These are phyloP conservation scores for Alternaria alternata DNA, from an alignment of 2,329 filamentous ascomycete genomes.

Conservation along the genomic window DNA sequence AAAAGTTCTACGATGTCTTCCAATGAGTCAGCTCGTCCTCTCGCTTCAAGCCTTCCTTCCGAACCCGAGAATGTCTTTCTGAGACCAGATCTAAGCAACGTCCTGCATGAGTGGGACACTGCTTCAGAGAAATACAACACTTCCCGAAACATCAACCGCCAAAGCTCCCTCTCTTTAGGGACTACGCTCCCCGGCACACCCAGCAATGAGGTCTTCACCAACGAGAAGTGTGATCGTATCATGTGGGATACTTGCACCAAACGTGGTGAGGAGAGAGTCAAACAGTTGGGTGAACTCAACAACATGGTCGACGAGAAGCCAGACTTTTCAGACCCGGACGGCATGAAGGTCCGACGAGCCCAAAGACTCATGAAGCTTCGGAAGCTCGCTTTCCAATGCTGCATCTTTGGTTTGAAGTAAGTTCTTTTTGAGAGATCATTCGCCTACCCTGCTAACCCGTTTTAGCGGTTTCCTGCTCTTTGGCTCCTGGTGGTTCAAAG, in stretches of 20 bases:
- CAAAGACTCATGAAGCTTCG: conserved; percentile 8
- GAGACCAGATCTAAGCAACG: background rate
- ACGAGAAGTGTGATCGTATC: background rate
- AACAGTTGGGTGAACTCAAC: conserved; percentile 8
- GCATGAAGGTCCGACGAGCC: conserved; percentile 5
- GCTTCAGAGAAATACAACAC: background rate
- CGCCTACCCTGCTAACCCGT: background rate
- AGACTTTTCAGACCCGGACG: conserved; percentile 11
- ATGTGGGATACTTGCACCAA: conserved; percentile 1
- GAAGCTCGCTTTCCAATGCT: background rate
- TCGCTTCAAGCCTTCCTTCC: background rate
- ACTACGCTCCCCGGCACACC: background rate
- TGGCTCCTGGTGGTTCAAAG: conserved; percentile 21
- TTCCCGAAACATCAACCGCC: background rate
- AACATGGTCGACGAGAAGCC: conserved; percentile 16
- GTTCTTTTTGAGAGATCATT: background rate
- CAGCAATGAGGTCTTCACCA: background rate
- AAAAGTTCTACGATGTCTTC: background rate
- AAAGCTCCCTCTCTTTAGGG: background rate
- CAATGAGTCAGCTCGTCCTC: background rate
- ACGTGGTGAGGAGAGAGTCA: background rate
- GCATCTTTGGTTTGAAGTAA: background rate
- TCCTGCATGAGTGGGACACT: background rate
- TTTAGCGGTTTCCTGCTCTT: conserved; percentile 20
- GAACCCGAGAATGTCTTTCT: background rate